These are phyloP conservation scores for Usnea hakonensis DNA, from an alignment of 495 filamentous ascomycete species.

Conservation along the genomic window DNA sequence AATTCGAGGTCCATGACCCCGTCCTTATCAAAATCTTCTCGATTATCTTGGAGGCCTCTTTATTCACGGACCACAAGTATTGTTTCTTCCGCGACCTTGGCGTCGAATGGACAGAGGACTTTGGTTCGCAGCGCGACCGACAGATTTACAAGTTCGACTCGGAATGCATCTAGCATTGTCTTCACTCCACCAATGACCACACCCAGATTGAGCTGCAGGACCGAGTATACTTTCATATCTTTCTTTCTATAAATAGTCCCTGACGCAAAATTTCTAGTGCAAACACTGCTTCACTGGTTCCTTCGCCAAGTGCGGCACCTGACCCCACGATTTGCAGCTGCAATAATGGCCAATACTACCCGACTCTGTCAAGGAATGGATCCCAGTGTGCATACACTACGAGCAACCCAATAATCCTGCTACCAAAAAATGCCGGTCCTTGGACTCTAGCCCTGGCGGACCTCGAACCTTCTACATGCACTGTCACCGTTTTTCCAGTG, in stretches of 20 bases:
- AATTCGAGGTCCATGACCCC: too few relatives aligned
- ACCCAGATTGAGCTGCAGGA: neutral
- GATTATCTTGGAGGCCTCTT: too few relatives aligned
- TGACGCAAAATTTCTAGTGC: neutral
- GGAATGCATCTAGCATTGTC: neutral
- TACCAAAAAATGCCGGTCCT: neutral
- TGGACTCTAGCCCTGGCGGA: neutral
- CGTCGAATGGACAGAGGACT: too few relatives aligned
- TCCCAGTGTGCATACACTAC: neutral
- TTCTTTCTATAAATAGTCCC: neutral
- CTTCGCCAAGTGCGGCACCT: neutral
- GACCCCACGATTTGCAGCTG: neutral
- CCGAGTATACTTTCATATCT: neutral
- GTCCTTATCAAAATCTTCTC: too few relatives aligned
- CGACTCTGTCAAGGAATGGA: neutral
- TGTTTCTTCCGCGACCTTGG: too few relatives aligned
- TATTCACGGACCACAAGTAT: too few relatives aligned
- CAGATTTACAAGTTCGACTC: too few relatives aligned
- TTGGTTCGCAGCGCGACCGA: too few relatives aligned
- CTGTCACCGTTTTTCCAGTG: neutral
- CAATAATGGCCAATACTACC: neutral
- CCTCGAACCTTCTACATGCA: neutral
- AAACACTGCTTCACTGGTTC: neutral
- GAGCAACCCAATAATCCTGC: neutral
- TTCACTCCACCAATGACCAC: neutral